phyloP scores from a whole-genome alignment of 2,329 filamentous ascomycete species.

The Colletotrichum euphorbiae region DNA sequence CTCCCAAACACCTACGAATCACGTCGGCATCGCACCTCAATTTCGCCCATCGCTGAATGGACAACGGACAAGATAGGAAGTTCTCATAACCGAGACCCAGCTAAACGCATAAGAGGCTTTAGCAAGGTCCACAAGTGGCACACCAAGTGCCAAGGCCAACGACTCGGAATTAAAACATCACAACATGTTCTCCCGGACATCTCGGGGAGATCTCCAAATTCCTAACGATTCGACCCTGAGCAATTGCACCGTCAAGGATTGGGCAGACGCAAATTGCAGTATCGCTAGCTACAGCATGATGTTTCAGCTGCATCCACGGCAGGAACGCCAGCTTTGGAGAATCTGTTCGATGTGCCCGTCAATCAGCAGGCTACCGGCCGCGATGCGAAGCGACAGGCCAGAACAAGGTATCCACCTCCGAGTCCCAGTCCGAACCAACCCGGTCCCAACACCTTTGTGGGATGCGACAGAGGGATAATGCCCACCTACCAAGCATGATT shows the following conservation, averaged over 20 bases:
- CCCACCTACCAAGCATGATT: constrained; percentile 8
- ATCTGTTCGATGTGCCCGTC: constrained; percentile 5
- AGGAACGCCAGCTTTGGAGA: neutral
- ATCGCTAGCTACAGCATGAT: neutral
- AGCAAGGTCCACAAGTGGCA: neutral
- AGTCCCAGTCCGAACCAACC: constrained; percentile 11
- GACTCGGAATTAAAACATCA: neutral
- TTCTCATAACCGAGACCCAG: neutral
- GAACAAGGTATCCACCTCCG: constrained; percentile 9
- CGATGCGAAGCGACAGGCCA: constrained; percentile 7
- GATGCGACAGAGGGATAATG: neutral
- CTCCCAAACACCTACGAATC: too few relatives aligned
- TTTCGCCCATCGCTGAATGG: neutral
- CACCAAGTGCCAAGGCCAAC: neutral
- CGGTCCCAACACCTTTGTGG: neutral
- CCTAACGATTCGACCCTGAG: neutral
- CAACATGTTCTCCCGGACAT: neutral
- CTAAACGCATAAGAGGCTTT: neutral
- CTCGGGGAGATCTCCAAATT: constrained; percentile 3
- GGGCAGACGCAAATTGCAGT: neutral
- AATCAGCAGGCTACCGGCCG: constrained; percentile 5
- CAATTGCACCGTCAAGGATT: constrained; percentile 4
- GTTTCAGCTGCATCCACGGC: constrained; percentile 5
- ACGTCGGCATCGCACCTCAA: too few relatives aligned
- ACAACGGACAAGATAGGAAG: neutral